Percentiles rank a stretch among this genome's conserved stretches.
Evolutionary conservation across 352 stramenopile genomes (phyloP).

Genomic region (Elongisporangium undulatum): DNA sequence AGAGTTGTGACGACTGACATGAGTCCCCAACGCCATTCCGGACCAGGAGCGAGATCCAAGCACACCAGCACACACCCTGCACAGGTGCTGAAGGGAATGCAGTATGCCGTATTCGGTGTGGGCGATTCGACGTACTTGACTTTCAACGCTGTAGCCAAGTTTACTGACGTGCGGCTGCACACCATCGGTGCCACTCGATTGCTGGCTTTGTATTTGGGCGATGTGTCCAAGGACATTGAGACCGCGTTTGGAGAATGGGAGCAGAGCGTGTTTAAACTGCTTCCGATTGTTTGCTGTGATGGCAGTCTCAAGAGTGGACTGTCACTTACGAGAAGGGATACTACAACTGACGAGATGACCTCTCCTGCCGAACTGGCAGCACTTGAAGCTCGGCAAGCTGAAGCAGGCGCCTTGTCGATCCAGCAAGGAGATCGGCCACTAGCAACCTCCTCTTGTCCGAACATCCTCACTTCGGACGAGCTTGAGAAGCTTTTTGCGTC

Average conservation of each 20-base stretch:
- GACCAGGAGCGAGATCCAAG: background rate
- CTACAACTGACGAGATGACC: too few relatives aligned
- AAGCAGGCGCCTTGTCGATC: too few relatives aligned
- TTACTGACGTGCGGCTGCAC: conserved; percentile 77
- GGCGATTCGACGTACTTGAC: conserved; percentile 94
- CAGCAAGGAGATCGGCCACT: too few relatives aligned
- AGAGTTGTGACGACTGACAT: too few relatives aligned
- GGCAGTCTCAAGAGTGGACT: too few relatives aligned
- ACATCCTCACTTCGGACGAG: too few relatives aligned
- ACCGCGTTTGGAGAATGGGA: conserved; percentile 54
- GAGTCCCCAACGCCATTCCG: background rate
- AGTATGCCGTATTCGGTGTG: conserved; percentile 95
- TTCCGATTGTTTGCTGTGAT: too few relatives aligned
- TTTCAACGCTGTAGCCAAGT: conserved; percentile 93
- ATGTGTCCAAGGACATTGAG: conserved; percentile 89
- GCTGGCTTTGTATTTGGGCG: conserved; percentile 79
- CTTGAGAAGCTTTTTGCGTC: too few relatives aligned
- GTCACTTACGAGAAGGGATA: too few relatives aligned
- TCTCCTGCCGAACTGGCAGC: too few relatives aligned
- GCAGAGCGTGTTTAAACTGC: conserved; percentile 34
- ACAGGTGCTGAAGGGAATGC: conserved; percentile 32
- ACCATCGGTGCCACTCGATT: conserved; percentile 73
- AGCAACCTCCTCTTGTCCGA: too few relatives aligned
- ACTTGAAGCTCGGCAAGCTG: too few relatives aligned
- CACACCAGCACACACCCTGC: background rate